Evolutionary conservation across 2,329 filamentous ascomycete genomes (phyloP), one percentile per base, ranked within the genome.

Genomic region (Emergomyces africanus): DNA sequence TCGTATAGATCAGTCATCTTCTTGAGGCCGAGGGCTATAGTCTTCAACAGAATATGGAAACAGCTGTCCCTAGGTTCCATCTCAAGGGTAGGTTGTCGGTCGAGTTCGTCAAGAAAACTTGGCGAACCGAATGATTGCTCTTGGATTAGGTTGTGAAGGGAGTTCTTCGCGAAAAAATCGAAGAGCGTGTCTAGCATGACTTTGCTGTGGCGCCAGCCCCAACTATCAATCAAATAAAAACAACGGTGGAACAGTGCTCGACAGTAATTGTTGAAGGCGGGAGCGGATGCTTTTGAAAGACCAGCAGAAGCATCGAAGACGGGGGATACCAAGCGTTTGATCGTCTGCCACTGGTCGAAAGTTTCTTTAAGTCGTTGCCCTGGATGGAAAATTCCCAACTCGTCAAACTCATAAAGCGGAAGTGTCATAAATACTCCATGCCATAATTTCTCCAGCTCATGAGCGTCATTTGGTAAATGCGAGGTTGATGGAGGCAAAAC

Each of bases 31-130:
- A 73, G 70, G 18, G 74, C 79, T 23, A 84, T 71, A 50, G 79
- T 77, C 66, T 84, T 85, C 42, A 85, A 70, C 60, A 84, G 78
- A 5, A 83, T 78, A 64, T 82, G 80, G 58, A 84, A 85, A 12
- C 80, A 78, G 23, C 72, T 74, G 60, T 85, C 82, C 12, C 75
- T 74, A 0, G 72, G 65, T 49, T 73, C 70, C 6, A 79, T 67
- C 2, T 76, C 72, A 18, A 83, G 63, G 1, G 65, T 68, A 9
- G 77, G 77, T 18, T 72, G 67, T 18, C 68, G 66, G 37, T 77
- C 72, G 2, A 83, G 72, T 48, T 77, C 65, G 57, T 81, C 76
- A 20, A 85, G 74, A 60, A 84, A 84, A 1, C 64, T 62, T 9
- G 79, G 78, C 1, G 83, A 84, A 10, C 77, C 78, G 57, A 70